phyloP scores from a whole-genome alignment of 2,329 filamentous ascomycete species.

The Fonsecaea monophora region DNA sequence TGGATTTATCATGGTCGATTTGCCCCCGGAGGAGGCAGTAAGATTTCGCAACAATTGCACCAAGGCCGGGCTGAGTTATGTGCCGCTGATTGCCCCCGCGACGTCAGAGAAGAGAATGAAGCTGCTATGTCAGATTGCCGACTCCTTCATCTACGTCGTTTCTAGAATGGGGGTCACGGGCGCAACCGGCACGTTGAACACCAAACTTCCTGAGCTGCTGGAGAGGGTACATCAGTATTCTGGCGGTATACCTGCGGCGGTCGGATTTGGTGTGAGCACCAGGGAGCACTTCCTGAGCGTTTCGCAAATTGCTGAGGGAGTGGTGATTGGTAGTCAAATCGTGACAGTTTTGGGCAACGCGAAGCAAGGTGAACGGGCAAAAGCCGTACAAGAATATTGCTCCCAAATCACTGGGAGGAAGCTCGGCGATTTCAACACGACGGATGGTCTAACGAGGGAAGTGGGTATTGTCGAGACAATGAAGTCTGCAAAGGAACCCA shows the following conservation, averaged over 20 bases:
- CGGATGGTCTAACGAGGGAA: slow-evolving; percentile 64
- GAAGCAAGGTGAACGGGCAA: slow-evolving; percentile 67
- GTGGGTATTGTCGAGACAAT: slow-evolving; percentile 74
- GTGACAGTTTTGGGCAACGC: slow-evolving; percentile 79
- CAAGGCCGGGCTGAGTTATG: slow-evolving; percentile 83
- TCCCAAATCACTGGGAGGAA: slow-evolving; percentile 70
- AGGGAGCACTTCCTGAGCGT: slow-evolving; percentile 91
- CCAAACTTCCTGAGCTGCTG: slow-evolving; percentile 80
- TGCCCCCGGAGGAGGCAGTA: slow-evolving; percentile 94
- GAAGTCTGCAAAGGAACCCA: slow-evolving; percentile 65
- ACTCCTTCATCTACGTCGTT: slow-evolving; percentile 99
- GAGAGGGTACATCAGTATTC: slow-evolving; percentile 90
- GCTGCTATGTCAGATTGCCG: slow-evolving; percentile 92
- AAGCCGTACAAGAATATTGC: slow-evolving; percentile 86
- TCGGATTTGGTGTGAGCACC: slow-evolving; percentile 96
- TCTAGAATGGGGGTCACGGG: slow-evolving; percentile 97
- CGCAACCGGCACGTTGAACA: slow-evolving; percentile 80
- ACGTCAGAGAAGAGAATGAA: slow-evolving; percentile 95
- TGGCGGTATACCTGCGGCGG: slow-evolving; percentile 84
- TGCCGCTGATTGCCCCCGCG: slow-evolving; percentile 93
- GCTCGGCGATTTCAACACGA: slow-evolving; percentile 51
- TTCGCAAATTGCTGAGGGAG: slow-evolving; percentile 83
- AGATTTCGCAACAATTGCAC: slow-evolving; percentile 86
- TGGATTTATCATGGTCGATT: slow-evolving; percentile 94
- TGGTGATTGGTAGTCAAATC: slow-evolving; percentile 96